These are phyloP conservation scores for Picochlorum costavermella DNA, from an alignment of 139 green algal species.

Conservation along the genomic window DNA sequence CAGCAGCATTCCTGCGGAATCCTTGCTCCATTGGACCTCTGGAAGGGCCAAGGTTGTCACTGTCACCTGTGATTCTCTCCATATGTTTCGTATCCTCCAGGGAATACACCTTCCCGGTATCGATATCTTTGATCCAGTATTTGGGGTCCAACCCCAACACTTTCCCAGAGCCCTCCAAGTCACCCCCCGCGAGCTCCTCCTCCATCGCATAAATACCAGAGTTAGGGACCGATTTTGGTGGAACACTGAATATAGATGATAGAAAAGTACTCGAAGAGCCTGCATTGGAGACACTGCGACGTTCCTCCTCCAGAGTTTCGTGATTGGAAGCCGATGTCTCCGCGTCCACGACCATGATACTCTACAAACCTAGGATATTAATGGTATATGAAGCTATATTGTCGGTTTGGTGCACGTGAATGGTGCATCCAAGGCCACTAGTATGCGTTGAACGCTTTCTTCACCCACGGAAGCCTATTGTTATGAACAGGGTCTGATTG, in stretches of 20 bases:
- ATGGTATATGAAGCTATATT: too few relatives aligned
- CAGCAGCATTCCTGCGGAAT: not conserved
- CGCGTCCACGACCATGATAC: too few relatives aligned
- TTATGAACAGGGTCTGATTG: too few relatives aligned
- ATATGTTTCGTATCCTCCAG: slow-evolving; percentile 12
- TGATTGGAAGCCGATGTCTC: too few relatives aligned
- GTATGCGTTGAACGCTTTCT: too few relatives aligned
- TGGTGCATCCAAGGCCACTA: too few relatives aligned
- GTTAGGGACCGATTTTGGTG: slow-evolving; percentile 9
- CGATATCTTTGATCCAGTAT: slow-evolving; percentile 43
- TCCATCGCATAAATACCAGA: slow-evolving; percentile 27
- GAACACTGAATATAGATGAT: slow-evolving; percentile 24
- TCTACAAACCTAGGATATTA: too few relatives aligned
- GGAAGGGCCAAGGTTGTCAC: not conserved
- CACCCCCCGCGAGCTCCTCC: slow-evolving; percentile 24
- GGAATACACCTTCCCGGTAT: slow-evolving; percentile 38
- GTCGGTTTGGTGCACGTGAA: too few relatives aligned
- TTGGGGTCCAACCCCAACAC: slow-evolving; percentile 30
- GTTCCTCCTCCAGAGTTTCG: not conserved
- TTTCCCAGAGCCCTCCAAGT: slow-evolving; percentile 33
- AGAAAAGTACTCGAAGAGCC: not conserved
- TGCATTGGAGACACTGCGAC: not conserved
- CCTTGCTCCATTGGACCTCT: slow-evolving; percentile 16
- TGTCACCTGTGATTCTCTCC: not conserved
- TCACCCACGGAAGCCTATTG: too few relatives aligned